A percentile compares a stretch with the other conserved stretches of the same genome.
These are phyloP conservation scores for Lachancea quebecensis DNA, from an alignment of 805 yeast genomes.

Conservation along the genomic window DNA sequence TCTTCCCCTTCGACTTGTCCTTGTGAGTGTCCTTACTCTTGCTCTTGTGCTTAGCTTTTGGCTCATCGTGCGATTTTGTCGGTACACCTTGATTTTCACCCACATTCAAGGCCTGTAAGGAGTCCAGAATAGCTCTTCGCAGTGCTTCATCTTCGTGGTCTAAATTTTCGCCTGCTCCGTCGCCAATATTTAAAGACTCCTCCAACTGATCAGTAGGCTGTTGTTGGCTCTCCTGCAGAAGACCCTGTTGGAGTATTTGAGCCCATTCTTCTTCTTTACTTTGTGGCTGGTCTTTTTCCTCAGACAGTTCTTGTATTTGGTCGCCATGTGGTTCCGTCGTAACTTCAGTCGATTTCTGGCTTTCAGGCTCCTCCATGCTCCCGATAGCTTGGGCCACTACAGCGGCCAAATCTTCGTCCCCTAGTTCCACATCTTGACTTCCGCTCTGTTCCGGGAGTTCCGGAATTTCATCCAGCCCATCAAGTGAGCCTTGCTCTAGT, in stretches of 20 bases:
- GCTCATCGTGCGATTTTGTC: background rate
- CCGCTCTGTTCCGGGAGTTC: conserved; percentile 2
- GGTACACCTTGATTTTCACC: conserved; percentile 3
- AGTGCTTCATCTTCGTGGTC: conserved; percentile 32
- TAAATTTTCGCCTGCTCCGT: conserved; percentile 8
- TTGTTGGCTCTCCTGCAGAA: conserved; percentile 13
- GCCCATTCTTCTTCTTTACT: conserved; percentile 28
- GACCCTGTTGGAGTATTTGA: conserved; percentile 24
- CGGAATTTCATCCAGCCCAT: conserved; percentile 2
- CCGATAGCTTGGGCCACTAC: conserved; percentile 37
- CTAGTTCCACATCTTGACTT: conserved; percentile 1
- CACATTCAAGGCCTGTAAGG: conserved; percentile 20
- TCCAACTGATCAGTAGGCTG: conserved; percentile 6
- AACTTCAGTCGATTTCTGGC: conserved; percentile 1
- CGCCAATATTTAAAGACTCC: background rate
- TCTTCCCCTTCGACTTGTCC: conserved; percentile 7
- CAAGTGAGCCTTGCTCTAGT: conserved; percentile 8
- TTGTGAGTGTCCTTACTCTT: conserved; percentile 2
- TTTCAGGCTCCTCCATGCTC: conserved; percentile 12
- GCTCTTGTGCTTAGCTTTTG: conserved; percentile 4
- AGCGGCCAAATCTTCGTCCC: conserved; percentile 33
- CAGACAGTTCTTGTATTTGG: background rate
- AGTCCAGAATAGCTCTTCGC: conserved; percentile 29
- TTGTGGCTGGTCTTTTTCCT: conserved; percentile 7
- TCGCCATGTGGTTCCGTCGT: conserved; percentile 3